A percentile compares a stretch with the other conserved stretches of the same genome.
phyloP scores from a whole-genome alignment of 805 yeast species.

The Myxozyma udenii region DNA sequence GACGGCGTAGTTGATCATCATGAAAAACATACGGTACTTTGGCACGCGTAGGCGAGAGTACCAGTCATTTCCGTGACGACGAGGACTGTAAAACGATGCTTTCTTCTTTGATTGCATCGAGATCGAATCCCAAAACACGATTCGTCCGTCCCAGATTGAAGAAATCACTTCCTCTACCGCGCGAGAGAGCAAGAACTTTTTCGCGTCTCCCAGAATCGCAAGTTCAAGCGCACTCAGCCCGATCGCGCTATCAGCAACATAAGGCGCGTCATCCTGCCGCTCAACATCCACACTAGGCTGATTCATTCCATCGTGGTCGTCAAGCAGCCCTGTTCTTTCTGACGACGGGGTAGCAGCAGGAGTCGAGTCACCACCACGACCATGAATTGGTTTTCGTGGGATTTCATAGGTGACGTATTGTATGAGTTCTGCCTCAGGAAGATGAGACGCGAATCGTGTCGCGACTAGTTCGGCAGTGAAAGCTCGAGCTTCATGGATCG shows the following conservation, averaged over 20 bases:
- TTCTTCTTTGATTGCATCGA: slow-evolving; percentile 31
- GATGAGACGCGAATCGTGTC: slow-evolving; percentile 31
- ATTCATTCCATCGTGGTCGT: background rate
- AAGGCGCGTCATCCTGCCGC: slow-evolving; percentile 21
- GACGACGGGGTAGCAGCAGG: slow-evolving; percentile 8
- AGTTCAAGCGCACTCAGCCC: slow-evolving; percentile 33
- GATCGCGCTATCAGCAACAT: slow-evolving; percentile 29
- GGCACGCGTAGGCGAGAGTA: slow-evolving; percentile 39
- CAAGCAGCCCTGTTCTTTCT: slow-evolving; percentile 7
- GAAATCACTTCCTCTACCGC: slow-evolving; percentile 34
- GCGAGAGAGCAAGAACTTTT: slow-evolving; percentile 34
- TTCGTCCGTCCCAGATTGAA: slow-evolving; percentile 38
- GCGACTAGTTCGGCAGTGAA: slow-evolving; percentile 37
- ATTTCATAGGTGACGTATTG: slow-evolving; percentile 23
- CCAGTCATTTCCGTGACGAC: slow-evolving; percentile 26
- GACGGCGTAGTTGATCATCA: slow-evolving; percentile 35
- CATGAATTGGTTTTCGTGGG: slow-evolving; percentile 11
- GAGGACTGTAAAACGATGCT: slow-evolving; percentile 31
- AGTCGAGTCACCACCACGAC: background rate
- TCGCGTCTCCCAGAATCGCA: slow-evolving; percentile 35
- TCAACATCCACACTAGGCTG: slow-evolving; percentile 15
- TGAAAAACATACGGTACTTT: slow-evolving; percentile 34
- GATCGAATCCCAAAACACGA: slow-evolving; percentile 39
- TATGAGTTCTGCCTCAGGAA: slow-evolving; percentile 30
- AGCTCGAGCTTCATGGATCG: slow-evolving; percentile 35